These are phyloP conservation scores for Ustilago curta DNA, from an alignment of 1,284 basidiomycete species.

Conservation along the genomic window DNA sequence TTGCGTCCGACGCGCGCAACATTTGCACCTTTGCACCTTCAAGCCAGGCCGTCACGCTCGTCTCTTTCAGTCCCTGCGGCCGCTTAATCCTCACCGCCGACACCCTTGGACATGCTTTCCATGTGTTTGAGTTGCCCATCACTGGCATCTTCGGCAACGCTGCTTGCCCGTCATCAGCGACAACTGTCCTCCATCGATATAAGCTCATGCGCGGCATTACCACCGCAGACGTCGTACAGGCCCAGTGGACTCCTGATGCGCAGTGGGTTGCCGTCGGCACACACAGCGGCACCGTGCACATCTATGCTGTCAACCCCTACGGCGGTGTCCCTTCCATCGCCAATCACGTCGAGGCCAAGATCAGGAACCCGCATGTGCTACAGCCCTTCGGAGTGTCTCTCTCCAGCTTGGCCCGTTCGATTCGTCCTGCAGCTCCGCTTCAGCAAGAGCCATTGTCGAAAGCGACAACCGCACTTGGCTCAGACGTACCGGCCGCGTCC, in stretches of 20 bases:
- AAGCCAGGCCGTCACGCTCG: conserved; percentile 15
- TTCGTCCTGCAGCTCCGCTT: conserved; percentile 10
- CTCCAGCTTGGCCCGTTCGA: conserved; percentile 32
- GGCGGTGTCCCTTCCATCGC: conserved; percentile 34
- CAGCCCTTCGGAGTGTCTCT: conserved; percentile 36
- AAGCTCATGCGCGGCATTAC: conserved; percentile 51
- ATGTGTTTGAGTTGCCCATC: conserved; percentile 41
- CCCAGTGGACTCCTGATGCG: conserved; percentile 39
- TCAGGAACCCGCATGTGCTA: conserved; percentile 24
- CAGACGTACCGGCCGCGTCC: neutral
- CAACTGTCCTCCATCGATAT: conserved; percentile 36
- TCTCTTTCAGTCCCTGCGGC: conserved; percentile 40
- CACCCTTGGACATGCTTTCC: conserved; percentile 39
- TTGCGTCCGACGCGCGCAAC: conserved; percentile 20
- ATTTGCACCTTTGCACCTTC: conserved; percentile 40
- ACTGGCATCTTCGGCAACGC: conserved; percentile 25
- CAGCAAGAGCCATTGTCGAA: conserved; percentile 11
- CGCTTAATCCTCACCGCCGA: conserved; percentile 42
- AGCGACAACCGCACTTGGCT: neutral
- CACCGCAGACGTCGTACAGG: conserved; percentile 37
- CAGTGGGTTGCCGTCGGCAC: conserved; percentile 50
- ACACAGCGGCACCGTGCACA: conserved; percentile 45
- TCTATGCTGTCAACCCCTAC: conserved; percentile 47
- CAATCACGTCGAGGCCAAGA: conserved; percentile 39
- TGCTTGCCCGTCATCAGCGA: neutral